Evolutionary conservation across 352 stramenopile species (phyloP).

Genomic region (Globisporangium lucens): DNA sequence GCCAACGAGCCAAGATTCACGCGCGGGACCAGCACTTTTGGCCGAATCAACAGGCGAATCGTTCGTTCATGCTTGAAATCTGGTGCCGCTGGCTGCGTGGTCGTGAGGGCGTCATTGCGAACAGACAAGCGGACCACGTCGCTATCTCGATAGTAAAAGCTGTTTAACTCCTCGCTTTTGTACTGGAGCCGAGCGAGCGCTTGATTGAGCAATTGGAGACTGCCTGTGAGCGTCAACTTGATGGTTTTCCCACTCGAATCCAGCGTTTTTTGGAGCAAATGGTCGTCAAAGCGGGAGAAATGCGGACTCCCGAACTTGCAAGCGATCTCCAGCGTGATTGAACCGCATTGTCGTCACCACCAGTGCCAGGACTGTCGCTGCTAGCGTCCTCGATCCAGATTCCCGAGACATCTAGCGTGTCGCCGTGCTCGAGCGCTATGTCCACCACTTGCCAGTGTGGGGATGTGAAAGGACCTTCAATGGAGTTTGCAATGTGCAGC

Average conservation of each 20-base stretch:
- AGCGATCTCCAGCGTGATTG: slow-evolving; percentile 14
- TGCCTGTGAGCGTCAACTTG: neutral
- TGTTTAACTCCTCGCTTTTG: slow-evolving; percentile 2
- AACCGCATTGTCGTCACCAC: neutral
- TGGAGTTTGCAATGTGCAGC: slow-evolving; percentile 19
- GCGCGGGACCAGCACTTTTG: slow-evolving; percentile 24
- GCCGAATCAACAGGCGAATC: slow-evolving; percentile 24
- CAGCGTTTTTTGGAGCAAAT: neutral
- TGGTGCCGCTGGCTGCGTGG: neutral
- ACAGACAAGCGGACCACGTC: slow-evolving; percentile 23
- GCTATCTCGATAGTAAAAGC: slow-evolving; percentile 9
- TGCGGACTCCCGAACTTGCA: slow-evolving; percentile 14
- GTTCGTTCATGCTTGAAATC: slow-evolving; percentile 18
- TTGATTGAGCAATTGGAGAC: slow-evolving; percentile 17
- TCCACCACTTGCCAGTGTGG: slow-evolving; percentile 19
- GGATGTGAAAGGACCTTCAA: slow-evolving; percentile 28
- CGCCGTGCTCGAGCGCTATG: slow-evolving; percentile 15
- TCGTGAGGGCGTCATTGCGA: slow-evolving; percentile 12
- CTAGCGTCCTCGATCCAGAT: slow-evolving; percentile 17
- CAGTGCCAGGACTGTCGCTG: neutral
- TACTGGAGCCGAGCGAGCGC: slow-evolving; percentile 23
- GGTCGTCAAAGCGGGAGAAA: slow-evolving; percentile 13
- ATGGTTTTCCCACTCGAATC: neutral
- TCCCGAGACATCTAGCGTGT: slow-evolving; percentile 7
- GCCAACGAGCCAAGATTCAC: slow-evolving; percentile 26